Evolutionary conservation across 2,329 filamentous ascomycete genomes (phyloP).

Genomic region (Botrytis hyacinthi): DNA sequence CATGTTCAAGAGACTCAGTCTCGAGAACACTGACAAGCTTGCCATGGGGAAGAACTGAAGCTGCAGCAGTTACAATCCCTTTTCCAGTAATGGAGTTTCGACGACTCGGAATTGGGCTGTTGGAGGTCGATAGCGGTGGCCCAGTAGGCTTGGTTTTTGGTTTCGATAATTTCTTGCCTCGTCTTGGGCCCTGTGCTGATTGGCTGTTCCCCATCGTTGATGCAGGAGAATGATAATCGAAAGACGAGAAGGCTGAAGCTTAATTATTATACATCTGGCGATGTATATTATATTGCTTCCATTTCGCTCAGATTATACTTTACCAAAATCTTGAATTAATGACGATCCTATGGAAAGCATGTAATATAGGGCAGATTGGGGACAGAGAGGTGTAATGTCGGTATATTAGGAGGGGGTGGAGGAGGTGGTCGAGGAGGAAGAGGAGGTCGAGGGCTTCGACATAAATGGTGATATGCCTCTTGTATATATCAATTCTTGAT

Average conservation of each 20-base stretch:
- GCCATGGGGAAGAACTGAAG: conserved; percentile 3
- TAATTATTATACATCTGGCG: conserved; percentile 14
- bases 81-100: conserved; percentile 30
- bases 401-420: conserved; percentile 1
- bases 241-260: conserved; percentile 14
- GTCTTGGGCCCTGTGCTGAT: conserved; percentile 28
- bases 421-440: conserved; percentile 9
- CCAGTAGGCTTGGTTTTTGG: conserved; percentile 35
- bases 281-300: conserved; percentile 20
- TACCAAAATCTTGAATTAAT: conserved; percentile 6
- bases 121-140: conserved; percentile 26
- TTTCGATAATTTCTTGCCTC: conserved; percentile 35
- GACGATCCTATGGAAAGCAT: conserved; percentile 7
- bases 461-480: conserved; percentile 12
- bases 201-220: conserved; percentile 36
- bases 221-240: conserved; percentile 12
- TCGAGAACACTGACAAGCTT: conserved; percentile 10
- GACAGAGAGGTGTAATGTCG: not conserved
- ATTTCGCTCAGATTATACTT: conserved; percentile 16
- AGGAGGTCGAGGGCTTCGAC: conserved; percentile 2
- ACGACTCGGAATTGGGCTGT: conserved; percentile 26
- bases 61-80: conserved; percentile 4
- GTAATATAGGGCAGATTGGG: not conserved
- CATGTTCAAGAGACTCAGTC: not conserved
- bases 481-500: conserved; percentile 15